A percentile compares a stretch with the other conserved stretches of the same genome.
phyloP scores from a whole-genome alignment of 2,329 filamentous ascomycete genomes.

The Aspergillus fijiensis region DNA sequence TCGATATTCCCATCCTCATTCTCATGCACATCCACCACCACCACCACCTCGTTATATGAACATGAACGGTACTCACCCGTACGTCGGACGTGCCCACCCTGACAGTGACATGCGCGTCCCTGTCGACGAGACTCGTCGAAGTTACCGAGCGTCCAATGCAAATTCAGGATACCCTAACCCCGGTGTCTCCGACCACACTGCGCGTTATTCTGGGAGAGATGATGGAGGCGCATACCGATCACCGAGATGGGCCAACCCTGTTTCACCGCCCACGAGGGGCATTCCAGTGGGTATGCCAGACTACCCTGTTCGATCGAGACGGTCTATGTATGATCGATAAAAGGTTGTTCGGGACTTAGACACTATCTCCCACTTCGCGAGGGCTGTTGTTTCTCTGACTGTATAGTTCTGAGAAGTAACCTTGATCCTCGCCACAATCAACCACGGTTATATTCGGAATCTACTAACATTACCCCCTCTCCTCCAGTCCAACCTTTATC shows the following conservation, averaged over 20 bases:
- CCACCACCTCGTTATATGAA: constrained; percentile 5
- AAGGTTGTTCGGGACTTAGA: neutral
- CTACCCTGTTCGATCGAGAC: constrained; percentile 9
- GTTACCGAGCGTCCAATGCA: constrained; percentile 23
- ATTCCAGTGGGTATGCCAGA: constrained; percentile 3
- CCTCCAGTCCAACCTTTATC: too few relatives aligned
- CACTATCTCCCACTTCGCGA: too few relatives aligned
- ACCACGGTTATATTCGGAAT: too few relatives aligned
- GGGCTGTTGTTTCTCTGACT: too few relatives aligned
- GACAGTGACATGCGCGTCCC: constrained; percentile 20
- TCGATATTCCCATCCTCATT: constrained; percentile 13
- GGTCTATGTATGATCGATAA: constrained; percentile 19
- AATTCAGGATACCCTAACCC: neutral
- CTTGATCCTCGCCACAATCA: too few relatives aligned
- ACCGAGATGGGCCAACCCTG: constrained; percentile 10
- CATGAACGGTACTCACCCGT: constrained; percentile 12
- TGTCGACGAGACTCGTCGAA: constrained; percentile 27
- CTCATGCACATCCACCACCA: constrained; percentile 9
- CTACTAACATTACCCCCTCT: too few relatives aligned
- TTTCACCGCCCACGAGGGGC: constrained; percentile 1
- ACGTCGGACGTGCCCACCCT: constrained; percentile 22
- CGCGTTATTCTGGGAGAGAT: neutral
- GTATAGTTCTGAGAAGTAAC: too few relatives aligned
- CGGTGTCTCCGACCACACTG: neutral
- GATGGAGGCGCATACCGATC: neutral